phyloP scores from a whole-genome alignment of 805 yeast species.

The Cyberlindnera sargentensis region DNA sequence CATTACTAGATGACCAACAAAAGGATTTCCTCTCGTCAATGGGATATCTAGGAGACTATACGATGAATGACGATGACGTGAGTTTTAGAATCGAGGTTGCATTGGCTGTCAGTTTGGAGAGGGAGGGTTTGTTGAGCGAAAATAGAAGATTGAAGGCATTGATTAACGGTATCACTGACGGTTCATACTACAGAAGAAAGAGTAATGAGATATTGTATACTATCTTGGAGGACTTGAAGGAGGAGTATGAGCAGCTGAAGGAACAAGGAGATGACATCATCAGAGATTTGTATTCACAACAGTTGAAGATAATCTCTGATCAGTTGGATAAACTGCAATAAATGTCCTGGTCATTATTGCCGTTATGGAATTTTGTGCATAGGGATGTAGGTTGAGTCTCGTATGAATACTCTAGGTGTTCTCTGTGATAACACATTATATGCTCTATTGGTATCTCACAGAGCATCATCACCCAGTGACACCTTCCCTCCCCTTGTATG shows the following conservation, averaged over 20 bases:
- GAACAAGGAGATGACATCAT: slow-evolving; percentile 12
- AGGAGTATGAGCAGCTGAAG: slow-evolving; percentile 20
- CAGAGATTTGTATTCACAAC: slow-evolving; percentile 10
- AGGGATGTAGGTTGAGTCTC: no score
- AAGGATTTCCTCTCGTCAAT: slow-evolving; percentile 37
- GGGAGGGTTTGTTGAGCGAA: slow-evolving; percentile 9
- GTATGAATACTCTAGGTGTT: no score
- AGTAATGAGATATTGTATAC: slow-evolving; percentile 26
- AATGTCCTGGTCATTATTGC: slow-evolving; percentile 4
- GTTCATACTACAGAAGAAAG: slow-evolving; percentile 30
- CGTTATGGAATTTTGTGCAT: no score
- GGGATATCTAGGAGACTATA: slow-evolving; percentile 71
- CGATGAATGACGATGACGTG: slow-evolving; percentile 42
- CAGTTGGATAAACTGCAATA: slow-evolving; percentile 8
- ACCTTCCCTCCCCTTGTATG: slow-evolving; percentile 1
- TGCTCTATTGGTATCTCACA: no score
- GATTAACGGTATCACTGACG: slow-evolving; percentile 40
- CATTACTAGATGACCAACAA: slow-evolving; percentile 32
- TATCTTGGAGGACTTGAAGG: slow-evolving; percentile 27
- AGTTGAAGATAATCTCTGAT: slow-evolving; percentile 8
- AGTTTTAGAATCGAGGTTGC: slow-evolving; percentile 78
- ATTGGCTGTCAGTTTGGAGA: slow-evolving; percentile 47
- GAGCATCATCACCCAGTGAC: background rate
- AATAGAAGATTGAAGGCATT: slow-evolving; percentile 18
- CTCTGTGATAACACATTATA: no score